Percentiles rank a stretch among this genome's conserved stretches.
Evolutionary conservation across 306 rosid genomes (phyloP).

Genomic region (Leucaena leucocephala): DNA sequence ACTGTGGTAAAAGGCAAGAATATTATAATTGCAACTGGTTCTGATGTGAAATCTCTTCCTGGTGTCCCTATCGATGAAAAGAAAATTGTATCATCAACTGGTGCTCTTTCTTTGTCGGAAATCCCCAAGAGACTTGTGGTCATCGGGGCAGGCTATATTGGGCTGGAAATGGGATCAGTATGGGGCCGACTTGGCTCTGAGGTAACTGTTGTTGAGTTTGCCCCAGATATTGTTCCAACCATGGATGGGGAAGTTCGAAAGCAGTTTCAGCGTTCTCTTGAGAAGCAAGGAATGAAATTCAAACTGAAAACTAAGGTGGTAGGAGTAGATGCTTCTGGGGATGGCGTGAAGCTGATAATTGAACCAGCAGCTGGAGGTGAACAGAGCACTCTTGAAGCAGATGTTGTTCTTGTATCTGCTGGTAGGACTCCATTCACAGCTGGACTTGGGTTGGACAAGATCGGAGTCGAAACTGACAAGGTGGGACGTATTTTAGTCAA

Average conservation of each 20-base stretch:
- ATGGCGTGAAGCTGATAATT: conserved; percentile 84
- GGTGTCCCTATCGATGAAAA: conserved; percentile 94
- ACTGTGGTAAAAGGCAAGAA: conserved; percentile 87
- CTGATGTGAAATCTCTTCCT: conserved; percentile 89
- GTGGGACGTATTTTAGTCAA: conserved; percentile 80
- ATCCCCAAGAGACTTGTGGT: conserved; percentile 92
- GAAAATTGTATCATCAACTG: conserved; percentile 94
- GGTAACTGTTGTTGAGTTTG: conserved; percentile 95
- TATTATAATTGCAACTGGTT: conserved; percentile 93
- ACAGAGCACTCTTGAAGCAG: conserved; percentile 73
- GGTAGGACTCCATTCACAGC: conserved; percentile 93
- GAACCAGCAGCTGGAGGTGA: conserved; percentile 95
- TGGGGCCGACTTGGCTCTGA: conserved; percentile 96
- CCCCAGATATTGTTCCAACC: conserved; percentile 85
- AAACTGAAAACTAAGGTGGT: conserved; percentile 89
- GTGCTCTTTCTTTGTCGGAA: conserved; percentile 83
- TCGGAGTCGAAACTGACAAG: conserved; percentile 92
- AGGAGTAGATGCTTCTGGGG: conserved; percentile 82
- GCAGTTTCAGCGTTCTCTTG: conserved; percentile 93
- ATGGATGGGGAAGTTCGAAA: conserved; percentile 92
- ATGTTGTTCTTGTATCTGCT: conserved; percentile 97
- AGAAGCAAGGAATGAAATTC: conserved; percentile 97
- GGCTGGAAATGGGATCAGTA: conserved; percentile 98
- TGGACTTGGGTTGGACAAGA: conserved; percentile 79
- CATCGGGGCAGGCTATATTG: conserved; percentile 97